Evolutionary conservation across 202 grass and related monocot genomes (phyloP), one percentile per base, ranked within the genome.

Genomic region (Cymbopogon flexuosus): DNA sequence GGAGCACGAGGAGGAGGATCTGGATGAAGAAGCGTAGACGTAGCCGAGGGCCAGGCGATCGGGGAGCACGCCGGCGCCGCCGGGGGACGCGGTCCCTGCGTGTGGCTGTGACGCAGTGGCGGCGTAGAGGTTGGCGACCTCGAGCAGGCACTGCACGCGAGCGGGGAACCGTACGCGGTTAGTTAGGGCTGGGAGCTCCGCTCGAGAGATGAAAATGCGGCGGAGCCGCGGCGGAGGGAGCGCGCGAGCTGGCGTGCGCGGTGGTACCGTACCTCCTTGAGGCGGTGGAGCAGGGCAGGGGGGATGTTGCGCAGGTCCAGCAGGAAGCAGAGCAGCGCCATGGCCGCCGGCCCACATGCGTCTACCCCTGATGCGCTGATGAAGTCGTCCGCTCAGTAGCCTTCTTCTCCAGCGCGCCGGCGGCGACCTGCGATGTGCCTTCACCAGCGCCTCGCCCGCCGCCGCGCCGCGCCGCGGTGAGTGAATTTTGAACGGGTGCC

Each of bases 291-390:
- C 76, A 94, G 64, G 12, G 84, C 60, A 65, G 79, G 81, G 27
- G 92, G 84, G 34, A 97, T 93, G 81, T 90, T 89, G 68, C 92
- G 89, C 57, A 94, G 86, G 89, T 97, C 95, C 54, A 97, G 75
- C 68, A 97, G 81, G 86, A 97, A 97, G 88, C 92, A 97, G 63
- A 97, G 86, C 77, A 97, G 60, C 86, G 82, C 84, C 95, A 93
- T 93, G 67, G 64, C 33, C 73, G 57, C 14, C 47, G 5, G 47
- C 35, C 35, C 78, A 59, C 78, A 69, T 80, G 77, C 77, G 47
- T 41, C 47, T 49, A 6, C 42, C 21, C 27, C 27, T 27, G 27
- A 27, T 27, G 27, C 27, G 27, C 82, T 29, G 81, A 34, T 36
- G 59, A 54, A 1, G 39, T 36, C 3, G 21, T 13, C 4, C 22